Evolutionary conservation across 2,329 filamentous ascomycete genomes (phyloP), one percentile per base, ranked within the genome.

Genomic region (Pseudocercospora crystallina): DNA sequence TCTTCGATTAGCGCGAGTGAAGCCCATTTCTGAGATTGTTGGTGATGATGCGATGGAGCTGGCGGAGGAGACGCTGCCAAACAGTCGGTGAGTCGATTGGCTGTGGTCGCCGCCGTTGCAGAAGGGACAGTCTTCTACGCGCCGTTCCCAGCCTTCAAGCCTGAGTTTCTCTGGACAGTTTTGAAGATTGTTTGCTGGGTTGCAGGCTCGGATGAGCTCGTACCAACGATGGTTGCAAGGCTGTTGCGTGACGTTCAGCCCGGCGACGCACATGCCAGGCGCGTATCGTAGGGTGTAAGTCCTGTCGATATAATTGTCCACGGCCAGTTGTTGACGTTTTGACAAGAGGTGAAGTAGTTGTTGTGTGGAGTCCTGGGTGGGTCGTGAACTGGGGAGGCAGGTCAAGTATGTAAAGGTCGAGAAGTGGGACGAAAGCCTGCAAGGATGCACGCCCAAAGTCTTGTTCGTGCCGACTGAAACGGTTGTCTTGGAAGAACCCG

Each of bases 201-300:
- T 64, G 66, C 76, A 78, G 38, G 73, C 63, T 33, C 69, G 67
- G 31, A 72, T 64, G 26, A 78, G 70, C 51, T 74, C 70, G 65
- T 76, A 77, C 75, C 75, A 78, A 53, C 76, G 71, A 57, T 78
- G 76, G 47, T 69, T 65, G 69, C 76, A 78, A 37, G 71, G 63
- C 46, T 73, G 69, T 7, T 70, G 69, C 43, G 73, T 73, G 50
- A 77, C 72, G 65, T 76, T 76, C 38, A 78, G 69, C 56, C 76
- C 73, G 55, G 74, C 75, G 63, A 77, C 65, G 57, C 76, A 78
- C 76, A 78, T 78, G 59, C 53, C 49, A 58, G 53, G 55, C 55
- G 44, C 7, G 20, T 26, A 26, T 3, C 20, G 20, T 26, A 26
- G 7, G 20, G 20, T 26, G 20, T 26, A 26, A 26, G 20, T 26